phyloP scores from a whole-genome alignment of 148 eudicot genomes.

The Rhododendron ovatum region DNA sequence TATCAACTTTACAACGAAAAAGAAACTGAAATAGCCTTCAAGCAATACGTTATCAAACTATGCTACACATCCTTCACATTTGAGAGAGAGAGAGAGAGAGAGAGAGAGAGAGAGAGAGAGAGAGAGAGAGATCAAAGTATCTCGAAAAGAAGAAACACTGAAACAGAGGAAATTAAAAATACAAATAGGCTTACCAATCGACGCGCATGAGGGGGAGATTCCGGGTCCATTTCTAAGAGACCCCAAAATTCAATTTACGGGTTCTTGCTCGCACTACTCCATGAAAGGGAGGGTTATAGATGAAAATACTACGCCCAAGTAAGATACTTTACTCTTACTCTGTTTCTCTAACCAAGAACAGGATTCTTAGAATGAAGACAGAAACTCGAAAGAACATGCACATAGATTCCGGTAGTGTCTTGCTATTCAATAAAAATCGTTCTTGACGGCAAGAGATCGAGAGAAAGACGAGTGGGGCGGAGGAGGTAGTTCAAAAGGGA shows the following conservation, averaged over 20 bases:
- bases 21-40: background rate
- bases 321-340: background rate
- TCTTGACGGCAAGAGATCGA: background rate
- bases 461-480: background rate
- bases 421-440: background rate
- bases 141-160: background rate
- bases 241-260: background rate
- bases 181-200: constrained; percentile 12
- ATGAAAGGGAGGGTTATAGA: background rate
- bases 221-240: background rate
- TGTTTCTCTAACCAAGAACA: background rate
- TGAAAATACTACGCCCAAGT: background rate
- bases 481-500: background rate
- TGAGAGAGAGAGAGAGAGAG: no score
- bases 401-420: background rate
- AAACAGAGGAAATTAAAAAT: background rate
- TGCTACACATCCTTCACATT: background rate
- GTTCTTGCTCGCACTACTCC: background rate
- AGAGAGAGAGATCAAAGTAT: no score
- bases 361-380: background rate
- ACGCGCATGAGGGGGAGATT: background rate
- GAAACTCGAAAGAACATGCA: background rate
- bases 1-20: background rate
- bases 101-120: no score
- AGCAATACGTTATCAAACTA: background rate